Base-by-base conservation (phyloP, 148 eudicot genomes). In the Simmondsia chinensis region DNA sequence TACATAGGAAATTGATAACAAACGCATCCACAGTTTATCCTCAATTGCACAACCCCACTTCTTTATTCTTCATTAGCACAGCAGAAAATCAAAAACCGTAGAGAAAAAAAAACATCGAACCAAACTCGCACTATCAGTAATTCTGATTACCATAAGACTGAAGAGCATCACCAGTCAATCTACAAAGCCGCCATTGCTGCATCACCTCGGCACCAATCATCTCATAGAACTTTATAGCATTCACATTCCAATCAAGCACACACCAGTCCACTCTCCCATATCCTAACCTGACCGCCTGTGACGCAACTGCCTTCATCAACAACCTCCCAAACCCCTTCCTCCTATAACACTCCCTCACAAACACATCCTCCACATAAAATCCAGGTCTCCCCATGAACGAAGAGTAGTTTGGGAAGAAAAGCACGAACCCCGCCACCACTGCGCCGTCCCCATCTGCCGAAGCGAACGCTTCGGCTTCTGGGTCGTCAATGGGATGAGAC, bases 251-350 rank as follows among this genome's bases (percentile, higher is more conserved):
- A 33, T 85, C 95, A 18, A 85, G 56, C 16, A 87, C 96, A 21
- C 69, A 74, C 96, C 96, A 87, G 38, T 87, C 96, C 28, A 87
- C 83, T 22, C 93, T 63, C 10, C 83, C 87, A 33, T 68, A 87
- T 23, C 79, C 93, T 64, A 87, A 46, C 46, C 37, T 64, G 3
- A 69, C 87, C 21, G 95, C 95, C 59, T 73, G 76, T 19, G 53
- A 50, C 14, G 87, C 95, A 40, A 86, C 95, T 0, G 83, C 91
- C 17, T 81, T 56, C 47, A 86, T 43, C 33, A 86, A 39, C 71
- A 78, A 50, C 30, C 61, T 66, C 39, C 95, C 95, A 3, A 86
- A 27, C 11, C 95, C 95, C 16, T 54, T 63, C 65, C 83, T 73
- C 63, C 95, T 18, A 21, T 75, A 86, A 33, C 73, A 65, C 63